Evolutionary conservation across 257 asterid species (phyloP), one percentile per base, ranked within the genome.

Genomic region (Salvia miltiorrhiza): DNA sequence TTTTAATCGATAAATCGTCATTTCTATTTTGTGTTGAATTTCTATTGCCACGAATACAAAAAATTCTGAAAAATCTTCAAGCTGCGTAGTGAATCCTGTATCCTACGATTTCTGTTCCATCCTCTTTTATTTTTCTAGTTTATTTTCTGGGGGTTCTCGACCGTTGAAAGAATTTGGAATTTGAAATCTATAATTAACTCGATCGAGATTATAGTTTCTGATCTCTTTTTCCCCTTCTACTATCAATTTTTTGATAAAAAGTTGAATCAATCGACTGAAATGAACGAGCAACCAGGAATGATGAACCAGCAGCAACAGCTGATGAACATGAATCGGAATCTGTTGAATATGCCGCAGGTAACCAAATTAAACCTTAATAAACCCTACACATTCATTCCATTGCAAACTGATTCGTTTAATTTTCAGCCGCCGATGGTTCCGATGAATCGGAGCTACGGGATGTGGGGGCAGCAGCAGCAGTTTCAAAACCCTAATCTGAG

Each of bases 251-350:
- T 37, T 56, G 45, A 9, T 12, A 40, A n/a, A 35, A 12, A 44
- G 49, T 41, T 16, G 8, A 21, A 24, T 21, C 24, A 72, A 63
- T 80, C 60, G 67, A 43, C 55, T 41, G 72, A 55, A 87, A 55
- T 87, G 95, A 90, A 88, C 73, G 95, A 90, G 53, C 87, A 81
- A 75, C 32, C 75, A 33, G 40, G 73, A 78, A 86, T 90, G 94
- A 83, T 77, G 82, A 85, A 80, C 67, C 84, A 78, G 49, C 82
- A 78, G 45, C 81, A 77, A 21, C 85, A 73, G 49, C 69, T 81
- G 69, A 81, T 80, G 78, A 79, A 58, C 75, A 73, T 69, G 81
- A 81, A 74, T 65, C 90, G 43, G 79, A 76, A 57, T 62, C 39
- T 74, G 65, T 60, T 85, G 78, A 65, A 72, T 73, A 68, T 75